phyloP scores from a whole-genome alignment of 768 basidiomycete genomes.

The Mycena sanguinolenta region DNA sequence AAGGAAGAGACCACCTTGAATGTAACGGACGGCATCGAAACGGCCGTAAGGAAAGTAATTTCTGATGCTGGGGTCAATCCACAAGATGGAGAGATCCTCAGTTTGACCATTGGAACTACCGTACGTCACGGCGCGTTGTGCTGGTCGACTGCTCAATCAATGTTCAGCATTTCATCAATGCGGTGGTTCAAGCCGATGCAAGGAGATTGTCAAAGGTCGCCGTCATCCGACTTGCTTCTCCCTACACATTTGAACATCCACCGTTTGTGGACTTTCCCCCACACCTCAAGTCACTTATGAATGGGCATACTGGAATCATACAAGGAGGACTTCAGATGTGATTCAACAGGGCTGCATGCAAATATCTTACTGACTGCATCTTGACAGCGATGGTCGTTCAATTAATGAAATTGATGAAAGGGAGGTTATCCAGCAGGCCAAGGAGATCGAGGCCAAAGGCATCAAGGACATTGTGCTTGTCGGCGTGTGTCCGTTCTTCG shows the following conservation, averaged over 20 bases:
- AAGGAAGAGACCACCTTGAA: conserved; percentile 71
- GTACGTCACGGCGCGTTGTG: conserved; percentile 49
- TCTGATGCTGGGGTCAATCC: conserved; percentile 50
- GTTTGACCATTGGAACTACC: conserved; percentile 74
- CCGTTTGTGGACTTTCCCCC: conserved; percentile 57
- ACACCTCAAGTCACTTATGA: conserved; percentile 46
- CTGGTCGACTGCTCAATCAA: neutral
- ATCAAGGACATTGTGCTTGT: conserved; percentile 47
- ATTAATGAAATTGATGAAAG: conserved; percentile 54
- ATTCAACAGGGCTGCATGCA: too few species aligned
- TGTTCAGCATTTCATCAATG: conserved; percentile 66
- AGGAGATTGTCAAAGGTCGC: conserved; percentile 70
- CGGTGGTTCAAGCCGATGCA: conserved; percentile 69
- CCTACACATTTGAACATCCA: conserved; percentile 70
- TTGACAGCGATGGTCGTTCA: conserved; percentile 45
- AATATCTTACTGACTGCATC: too few species aligned
- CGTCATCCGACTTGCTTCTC: conserved; percentile 73
- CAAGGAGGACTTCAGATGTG: conserved; percentile 62
- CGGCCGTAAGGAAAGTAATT: conserved; percentile 62
- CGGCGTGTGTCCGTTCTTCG: conserved; percentile 45
- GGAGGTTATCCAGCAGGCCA: conserved; percentile 61
- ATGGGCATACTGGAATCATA: conserved; percentile 50
- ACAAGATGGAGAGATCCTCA: conserved; percentile 54
- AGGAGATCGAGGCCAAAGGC: conserved; percentile 45
- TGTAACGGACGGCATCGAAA: conserved; percentile 71